phyloP scores from a whole-genome alignment of 2,329 filamentous ascomycete genomes.

The Verticillium nubilum region DNA sequence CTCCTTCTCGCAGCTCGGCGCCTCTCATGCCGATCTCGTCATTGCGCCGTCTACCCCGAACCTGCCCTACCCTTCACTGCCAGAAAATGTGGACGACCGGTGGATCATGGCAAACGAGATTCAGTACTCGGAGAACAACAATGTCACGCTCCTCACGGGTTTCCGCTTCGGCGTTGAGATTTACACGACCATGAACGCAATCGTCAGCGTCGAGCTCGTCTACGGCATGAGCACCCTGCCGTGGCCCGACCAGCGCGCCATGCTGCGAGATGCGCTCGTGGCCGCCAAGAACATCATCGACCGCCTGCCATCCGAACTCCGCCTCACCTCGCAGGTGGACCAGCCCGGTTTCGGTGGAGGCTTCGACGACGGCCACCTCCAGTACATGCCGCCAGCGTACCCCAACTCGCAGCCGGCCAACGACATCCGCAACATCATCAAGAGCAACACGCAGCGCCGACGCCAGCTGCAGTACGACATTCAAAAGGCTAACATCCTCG shows the following conservation, averaged over 20 bases:
- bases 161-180: constrained; percentile 78
- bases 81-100: constrained; percentile 77
- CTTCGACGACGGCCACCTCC: constrained; percentile 25
- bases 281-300: constrained; percentile 65
- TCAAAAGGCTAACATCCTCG: constrained; percentile 86
- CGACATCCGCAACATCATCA: constrained; percentile 45
- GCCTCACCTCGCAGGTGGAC: constrained; percentile 39
- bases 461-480: constrained; percentile 74
- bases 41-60: constrained; percentile 72
- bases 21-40: constrained; percentile 63
- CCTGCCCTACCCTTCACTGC: constrained; percentile 73
- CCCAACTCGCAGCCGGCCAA: constrained; percentile 38
- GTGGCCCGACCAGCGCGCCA: constrained; percentile 70
- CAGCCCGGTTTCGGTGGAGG: constrained; percentile 12
- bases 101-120: constrained; percentile 70
- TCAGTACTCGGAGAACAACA: constrained; percentile 61
- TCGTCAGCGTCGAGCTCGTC: constrained; percentile 75
- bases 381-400: constrained; percentile 48
- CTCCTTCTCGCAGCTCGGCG: constrained; percentile 71
- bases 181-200: constrained; percentile 72
- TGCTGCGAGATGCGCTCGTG: constrained; percentile 66
- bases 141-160: constrained; percentile 66
- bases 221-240: constrained; percentile 74
- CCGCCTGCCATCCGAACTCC: constrained; percentile 63
- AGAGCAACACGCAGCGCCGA: constrained; percentile 42